A percentile compares a stretch with the other conserved stretches of the same genome.
These are phyloP conservation scores for Aspergillus vadensis DNA, from an alignment of 2,329 filamentous ascomycete genomes.

Conservation along the genomic window DNA sequence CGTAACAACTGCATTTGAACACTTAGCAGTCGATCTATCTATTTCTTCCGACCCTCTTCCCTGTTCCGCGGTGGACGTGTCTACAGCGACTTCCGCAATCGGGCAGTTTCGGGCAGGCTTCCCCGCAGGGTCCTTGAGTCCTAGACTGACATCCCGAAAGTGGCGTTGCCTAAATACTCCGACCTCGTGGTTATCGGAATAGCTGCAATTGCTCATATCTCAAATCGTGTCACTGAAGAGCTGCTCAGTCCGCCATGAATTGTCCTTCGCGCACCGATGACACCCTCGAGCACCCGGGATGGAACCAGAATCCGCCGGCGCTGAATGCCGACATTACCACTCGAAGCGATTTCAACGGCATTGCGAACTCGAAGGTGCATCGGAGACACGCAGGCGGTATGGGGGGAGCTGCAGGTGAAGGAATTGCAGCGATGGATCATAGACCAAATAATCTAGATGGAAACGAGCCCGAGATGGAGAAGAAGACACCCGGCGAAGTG, in stretches of 20 bases:
- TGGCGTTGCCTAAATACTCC: neutral
- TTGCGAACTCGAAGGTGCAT: conserved; percentile 59
- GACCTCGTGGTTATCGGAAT: neutral
- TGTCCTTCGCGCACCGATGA: conserved; percentile 65
- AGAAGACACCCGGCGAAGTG: conserved; percentile 32
- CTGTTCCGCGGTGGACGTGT: conserved; percentile 11
- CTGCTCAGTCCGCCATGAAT: conserved; percentile 54
- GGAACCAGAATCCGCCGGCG: conserved; percentile 63
- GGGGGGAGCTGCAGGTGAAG: conserved; percentile 25
- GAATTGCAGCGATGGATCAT: conserved; percentile 26
- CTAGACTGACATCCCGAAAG: conserved; percentile 5
- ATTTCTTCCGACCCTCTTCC: conserved; percentile 2
- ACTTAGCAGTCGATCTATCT: neutral
- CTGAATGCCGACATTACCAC: conserved; percentile 64
- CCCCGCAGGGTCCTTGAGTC: conserved; percentile 16
- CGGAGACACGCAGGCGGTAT: conserved; percentile 39
- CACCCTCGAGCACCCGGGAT: conserved; percentile 53
- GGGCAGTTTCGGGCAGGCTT: conserved; percentile 27
- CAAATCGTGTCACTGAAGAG: neutral
- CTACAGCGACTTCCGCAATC: conserved; percentile 16
- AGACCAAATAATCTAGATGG: conserved; percentile 25
- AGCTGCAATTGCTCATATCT: neutral
- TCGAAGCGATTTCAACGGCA: conserved; percentile 62
- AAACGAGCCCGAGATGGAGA: conserved; percentile 25
- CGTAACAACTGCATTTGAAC: neutral